Evolutionary conservation across 1,139 yeast genomes (phyloP).

Genomic region (Debaryomyces subglobosus): DNA sequence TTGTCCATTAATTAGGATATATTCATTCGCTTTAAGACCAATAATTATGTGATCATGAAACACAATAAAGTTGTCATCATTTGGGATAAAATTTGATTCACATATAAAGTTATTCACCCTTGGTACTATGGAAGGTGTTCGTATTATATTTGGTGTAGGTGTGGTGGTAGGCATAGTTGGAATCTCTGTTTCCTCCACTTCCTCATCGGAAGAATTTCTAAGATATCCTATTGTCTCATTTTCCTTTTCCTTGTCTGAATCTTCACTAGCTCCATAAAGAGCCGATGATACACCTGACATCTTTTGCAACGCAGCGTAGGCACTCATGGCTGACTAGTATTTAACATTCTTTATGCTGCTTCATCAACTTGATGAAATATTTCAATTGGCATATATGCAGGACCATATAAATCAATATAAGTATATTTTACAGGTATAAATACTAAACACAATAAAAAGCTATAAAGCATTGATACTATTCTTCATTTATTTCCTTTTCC

Average conservation of each 20-base stretch:
- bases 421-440: not conserved
- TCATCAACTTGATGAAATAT: not conserved
- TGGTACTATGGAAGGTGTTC: constrained; percentile 8
- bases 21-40: constrained; percentile 51
- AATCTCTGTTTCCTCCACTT: constrained; percentile 15
- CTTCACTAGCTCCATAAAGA: constrained; percentile 18
- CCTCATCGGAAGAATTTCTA: constrained; percentile 30
- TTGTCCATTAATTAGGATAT: constrained; percentile 61
- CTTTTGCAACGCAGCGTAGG: constrained; percentile 52
- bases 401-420: not conserved
- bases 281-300: constrained; percentile 16
- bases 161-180: constrained; percentile 1
- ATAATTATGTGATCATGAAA: constrained; percentile 34
- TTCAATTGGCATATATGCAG: constrained; percentile 3
- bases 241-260: constrained; percentile 15
- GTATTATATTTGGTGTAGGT: constrained; percentile 7
- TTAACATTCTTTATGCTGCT: not conserved
- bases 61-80: constrained; percentile 39
- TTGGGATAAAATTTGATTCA: constrained; percentile 35
- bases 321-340: constrained; percentile 39
- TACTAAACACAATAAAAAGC: not conserved
- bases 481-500: constrained; percentile 8
- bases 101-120: constrained; percentile 13
- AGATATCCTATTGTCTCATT: constrained; percentile 25
- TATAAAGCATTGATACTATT: not conserved